Percentiles rank a stretch among this genome's conserved stretches.
phyloP scores from a whole-genome alignment of 176 grass and related monocot species.

The Avena sativa region DNA sequence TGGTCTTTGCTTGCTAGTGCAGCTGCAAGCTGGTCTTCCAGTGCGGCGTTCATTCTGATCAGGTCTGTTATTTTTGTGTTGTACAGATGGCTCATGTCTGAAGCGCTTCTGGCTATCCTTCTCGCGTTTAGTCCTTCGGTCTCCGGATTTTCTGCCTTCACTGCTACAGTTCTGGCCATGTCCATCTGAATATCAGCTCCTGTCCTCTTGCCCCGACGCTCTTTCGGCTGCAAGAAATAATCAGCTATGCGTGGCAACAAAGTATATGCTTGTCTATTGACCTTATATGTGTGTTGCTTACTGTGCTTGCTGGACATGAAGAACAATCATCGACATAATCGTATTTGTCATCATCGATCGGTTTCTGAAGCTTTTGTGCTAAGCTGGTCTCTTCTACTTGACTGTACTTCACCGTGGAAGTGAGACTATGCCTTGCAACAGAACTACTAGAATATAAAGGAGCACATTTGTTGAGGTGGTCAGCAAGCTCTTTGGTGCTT shows the following conservation, averaged over 20 bases:
- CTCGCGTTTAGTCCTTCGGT: slow-evolving; percentile 37
- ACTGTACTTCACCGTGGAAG: slow-evolving; percentile 67
- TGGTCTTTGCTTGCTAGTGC: slow-evolving; percentile 65
- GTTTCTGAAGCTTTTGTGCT: slow-evolving; percentile 75
- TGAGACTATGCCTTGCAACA: slow-evolving; percentile 65
- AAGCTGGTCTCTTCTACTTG: slow-evolving; percentile 68
- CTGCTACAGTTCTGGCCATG: slow-evolving; percentile 29
- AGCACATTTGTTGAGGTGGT: slow-evolving; percentile 61
- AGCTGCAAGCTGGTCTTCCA: slow-evolving; percentile 64
- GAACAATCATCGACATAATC: slow-evolving; percentile 51
- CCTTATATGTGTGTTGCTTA: slow-evolving; percentile 31
- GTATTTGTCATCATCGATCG: slow-evolving; percentile 67
- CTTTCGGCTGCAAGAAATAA: slow-evolving; percentile 53
- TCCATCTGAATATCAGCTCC: slow-evolving; percentile 35
- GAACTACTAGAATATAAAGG: slow-evolving; percentile 67
- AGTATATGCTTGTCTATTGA: slow-evolving; percentile 34
- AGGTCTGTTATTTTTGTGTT: slow-evolving; percentile 72
- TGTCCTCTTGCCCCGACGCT: background rate
- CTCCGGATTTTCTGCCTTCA: slow-evolving; percentile 40
- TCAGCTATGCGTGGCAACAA: slow-evolving; percentile 30
- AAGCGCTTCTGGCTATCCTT: slow-evolving; percentile 63
- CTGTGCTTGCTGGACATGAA: slow-evolving; percentile 48
- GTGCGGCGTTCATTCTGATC: slow-evolving; percentile 54
- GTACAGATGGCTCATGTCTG: slow-evolving; percentile 69
- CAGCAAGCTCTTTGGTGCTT: slow-evolving; percentile 55